A percentile compares a stretch with the other conserved stretches of the same genome.
Conservation (phyloP, 495 filamentous ascomycete genomes). For the Parathielavia hyrcaniae region DNA sequence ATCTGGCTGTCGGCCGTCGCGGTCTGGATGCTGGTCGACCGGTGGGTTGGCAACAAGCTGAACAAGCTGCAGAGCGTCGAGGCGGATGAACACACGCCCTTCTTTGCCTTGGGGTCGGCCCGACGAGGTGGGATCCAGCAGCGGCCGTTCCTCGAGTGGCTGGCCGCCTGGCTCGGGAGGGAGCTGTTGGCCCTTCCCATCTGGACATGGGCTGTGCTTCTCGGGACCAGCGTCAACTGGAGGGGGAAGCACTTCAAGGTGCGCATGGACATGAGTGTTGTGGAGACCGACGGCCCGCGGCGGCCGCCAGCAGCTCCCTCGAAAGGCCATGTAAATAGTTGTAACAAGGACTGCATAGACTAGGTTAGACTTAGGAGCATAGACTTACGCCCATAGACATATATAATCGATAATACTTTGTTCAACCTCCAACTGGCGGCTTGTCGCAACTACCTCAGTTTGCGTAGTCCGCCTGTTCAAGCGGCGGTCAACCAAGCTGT, state of each 20-base stretch:
- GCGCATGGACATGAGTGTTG: slow-evolving; percentile 74
- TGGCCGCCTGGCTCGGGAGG: slow-evolving; percentile 76
- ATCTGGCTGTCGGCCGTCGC: slow-evolving; percentile 62
- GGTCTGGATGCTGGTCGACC: slow-evolving; percentile 70
- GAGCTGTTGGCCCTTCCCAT: slow-evolving; percentile 79
- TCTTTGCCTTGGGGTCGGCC: slow-evolving; percentile 54
- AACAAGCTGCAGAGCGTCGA: slow-evolving; percentile 66
- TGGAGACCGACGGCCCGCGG: slow-evolving; percentile 31
- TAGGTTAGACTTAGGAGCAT: slow-evolving; percentile 8
- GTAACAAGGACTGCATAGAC: slow-evolving; percentile 32
- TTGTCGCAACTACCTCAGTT: too few relatives aligned
- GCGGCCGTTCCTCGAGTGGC: slow-evolving; percentile 62
- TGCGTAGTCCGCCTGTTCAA: too few relatives aligned
- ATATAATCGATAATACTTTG: neutral
- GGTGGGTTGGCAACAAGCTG: slow-evolving; percentile 63
- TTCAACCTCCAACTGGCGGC: neutral
- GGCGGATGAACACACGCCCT: slow-evolving; percentile 63
- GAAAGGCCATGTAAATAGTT: slow-evolving; percentile 14
- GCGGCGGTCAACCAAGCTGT: too few relatives aligned
- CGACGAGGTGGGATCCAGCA: slow-evolving; percentile 36
- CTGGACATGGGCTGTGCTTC: slow-evolving; percentile 78
- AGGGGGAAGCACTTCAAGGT: slow-evolving; percentile 77
- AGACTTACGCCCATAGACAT: slow-evolving; percentile 16
- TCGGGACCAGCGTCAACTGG: slow-evolving; percentile 81
- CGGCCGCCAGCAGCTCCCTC: neutral